Conservation (phyloP, 768 basidiomycete species). For the Daedaleopsis nitida region DNA sequence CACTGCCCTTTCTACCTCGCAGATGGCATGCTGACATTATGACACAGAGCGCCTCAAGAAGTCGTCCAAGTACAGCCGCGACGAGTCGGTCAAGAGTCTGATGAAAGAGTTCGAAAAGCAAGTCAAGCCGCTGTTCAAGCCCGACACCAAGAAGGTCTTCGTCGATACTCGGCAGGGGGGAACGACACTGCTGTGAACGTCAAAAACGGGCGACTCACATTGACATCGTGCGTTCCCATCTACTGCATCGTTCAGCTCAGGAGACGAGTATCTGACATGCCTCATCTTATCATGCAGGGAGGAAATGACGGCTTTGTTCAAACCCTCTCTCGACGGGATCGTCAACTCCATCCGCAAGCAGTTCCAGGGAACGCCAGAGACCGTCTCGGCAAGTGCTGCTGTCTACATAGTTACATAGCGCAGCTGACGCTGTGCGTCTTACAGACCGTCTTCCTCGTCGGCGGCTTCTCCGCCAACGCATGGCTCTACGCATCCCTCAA, state of each 20-base stretch:
- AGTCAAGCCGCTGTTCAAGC: slow-evolving; percentile 46
- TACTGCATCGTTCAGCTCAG: background rate
- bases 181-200: slow-evolving; percentile 41
- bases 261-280: background rate
- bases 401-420: background rate
- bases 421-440: background rate
- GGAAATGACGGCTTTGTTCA: slow-evolving; percentile 44
- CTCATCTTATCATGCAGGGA: slow-evolving; percentile 24
- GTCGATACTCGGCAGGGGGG: slow-evolving; percentile 44
- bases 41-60: slow-evolving; percentile 32
- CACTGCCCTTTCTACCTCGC: background rate
- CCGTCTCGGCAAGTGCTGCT: slow-evolving; percentile 4
- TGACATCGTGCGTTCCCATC: slow-evolving; percentile 36
- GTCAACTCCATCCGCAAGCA: slow-evolving; percentile 24
- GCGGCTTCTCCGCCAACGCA: slow-evolving; percentile 80
- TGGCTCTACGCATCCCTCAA: slow-evolving; percentile 76
- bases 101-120: slow-evolving; percentile 40
- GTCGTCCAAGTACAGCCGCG: slow-evolving; percentile 35
- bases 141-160: slow-evolving; percentile 39
- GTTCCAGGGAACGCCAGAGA: slow-evolving; percentile 20
- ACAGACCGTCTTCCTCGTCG: slow-evolving; percentile 77
- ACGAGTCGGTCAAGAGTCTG: slow-evolving; percentile 40
- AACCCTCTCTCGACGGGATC: slow-evolving; percentile 43
- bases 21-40: background rate
- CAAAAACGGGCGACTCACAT: slow-evolving; percentile 39